Evolutionary conservation across 1,284 basidiomycete species (phyloP).

Genomic region (Cryptococcus wingfieldii): DNA sequence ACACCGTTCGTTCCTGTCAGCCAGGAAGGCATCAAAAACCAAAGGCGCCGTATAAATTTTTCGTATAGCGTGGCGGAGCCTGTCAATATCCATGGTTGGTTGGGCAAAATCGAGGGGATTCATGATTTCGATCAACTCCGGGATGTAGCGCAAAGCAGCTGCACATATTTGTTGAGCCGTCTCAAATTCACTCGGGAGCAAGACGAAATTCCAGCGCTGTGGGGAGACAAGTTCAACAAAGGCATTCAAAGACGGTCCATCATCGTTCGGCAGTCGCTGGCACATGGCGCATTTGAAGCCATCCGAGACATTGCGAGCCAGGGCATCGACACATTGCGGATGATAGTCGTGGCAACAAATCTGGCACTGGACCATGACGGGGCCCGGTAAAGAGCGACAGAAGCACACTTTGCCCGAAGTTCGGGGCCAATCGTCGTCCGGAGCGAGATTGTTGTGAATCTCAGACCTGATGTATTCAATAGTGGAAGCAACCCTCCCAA

Average conservation of each 20-base stretch:
- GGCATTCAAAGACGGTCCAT: constrained; percentile 28
- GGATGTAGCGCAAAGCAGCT: constrained; percentile 19
- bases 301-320: constrained; percentile 17
- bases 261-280: constrained; percentile 22
- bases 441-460: constrained; percentile 26
- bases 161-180: constrained; percentile 20
- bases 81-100: constrained; percentile 11
- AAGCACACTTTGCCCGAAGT: constrained; percentile 26
- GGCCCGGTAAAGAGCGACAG: constrained; percentile 22
- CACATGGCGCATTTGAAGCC: constrained; percentile 43
- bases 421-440: constrained; percentile 30
- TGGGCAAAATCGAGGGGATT: constrained; percentile 18
- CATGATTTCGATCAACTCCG: constrained; percentile 17
- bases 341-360: constrained; percentile 35
- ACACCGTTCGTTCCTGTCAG: constrained; percentile 17
- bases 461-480: constrained; percentile 26
- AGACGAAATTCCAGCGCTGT: constrained; percentile 25
- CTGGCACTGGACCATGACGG: constrained; percentile 32
- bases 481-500: constrained; percentile 17
- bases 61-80: constrained; percentile 27
- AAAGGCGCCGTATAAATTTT: constrained; percentile 40
- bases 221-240: constrained; percentile 20
- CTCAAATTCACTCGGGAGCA: constrained; percentile 27
- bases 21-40: constrained; percentile 24
- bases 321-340: constrained; percentile 34